Evolutionary conservation across 495 filamentous ascomycete genomes (phyloP), one percentile per base, ranked within the genome.

Genomic region (Xylaria sp.): DNA sequence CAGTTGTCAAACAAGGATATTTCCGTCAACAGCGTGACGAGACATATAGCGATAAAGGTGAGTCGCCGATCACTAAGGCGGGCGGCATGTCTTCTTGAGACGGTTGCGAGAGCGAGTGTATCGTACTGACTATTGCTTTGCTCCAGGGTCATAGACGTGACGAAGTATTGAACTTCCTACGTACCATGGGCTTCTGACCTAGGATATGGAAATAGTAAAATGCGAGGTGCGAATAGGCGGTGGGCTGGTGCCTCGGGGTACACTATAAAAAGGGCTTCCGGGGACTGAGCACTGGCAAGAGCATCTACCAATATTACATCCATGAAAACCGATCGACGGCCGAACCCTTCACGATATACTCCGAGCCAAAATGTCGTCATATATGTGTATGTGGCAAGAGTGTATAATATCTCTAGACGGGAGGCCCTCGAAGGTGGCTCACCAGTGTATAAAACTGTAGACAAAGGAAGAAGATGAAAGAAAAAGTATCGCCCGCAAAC

Each of bases 11-110:
- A 71, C 0, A 69, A 71, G 21, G 70, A 78, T 31, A 78, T 90
- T 11, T 77, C 78, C 4, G 77, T 90, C 26, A 90, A 89, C 72
- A 81, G 80, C 58, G 71, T 85, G 0, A 90, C 82, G n/a, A 83
- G 82, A 21, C 88, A 90, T 71, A 85, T 90, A 31, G 79, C 86
- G 50, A 84, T 90, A 72, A 88, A 85, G 82, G 89, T 88, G 77
- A 72, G 81, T 72, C 21, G 3, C 50, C 40, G 5, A 11, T 35
- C 21, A 0, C 21, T 17, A 21, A 21, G n/a, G 21, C 35, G 14
- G 0, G 35, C 50, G 19, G 26, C 12, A 41, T 53, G 33, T 35
- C 33, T 19, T 9, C 14, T 17, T 67, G 24, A 50, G 46, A 17
- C 33, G 0, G 35, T 31, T 44, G 21, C 40, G n/a, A 43, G 21